Base-by-base conservation (phyloP, 257 asterid genomes). In the Solanum medicagineum region DNA sequence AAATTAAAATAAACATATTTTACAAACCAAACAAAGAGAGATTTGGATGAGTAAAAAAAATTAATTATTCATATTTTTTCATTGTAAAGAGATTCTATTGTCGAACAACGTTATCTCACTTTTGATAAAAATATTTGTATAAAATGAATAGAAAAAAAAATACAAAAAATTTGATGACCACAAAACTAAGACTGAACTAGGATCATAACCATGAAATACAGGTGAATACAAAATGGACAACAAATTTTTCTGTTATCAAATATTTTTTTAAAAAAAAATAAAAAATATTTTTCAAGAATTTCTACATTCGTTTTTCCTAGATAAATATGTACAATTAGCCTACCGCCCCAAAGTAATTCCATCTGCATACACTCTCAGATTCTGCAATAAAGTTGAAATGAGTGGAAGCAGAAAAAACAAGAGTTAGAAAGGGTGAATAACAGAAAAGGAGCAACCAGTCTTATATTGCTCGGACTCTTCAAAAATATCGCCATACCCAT, bases 271-370 rank as follows among this genome's bases (percentile, higher is more conserved):
- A 12, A 82, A 83, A 59, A 57, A 81, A 9, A 59, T 15, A 40
- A 42, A 15, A 51, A 74, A 24, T 12, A 26, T n/a, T 36, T 32
- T 65, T 19, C 63, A 84, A 75, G 81, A 36, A 84, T 85, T 65
- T 70, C 66, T 54, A 74, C 88, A 84, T 77, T 83, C 55, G 68
- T 54, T 56, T 85, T 56, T 84, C 74, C 83, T 81, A 75, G 6
- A 44, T 49, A 83, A 84, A 88, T 87, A 90, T 87, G 85, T 86
- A 88, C 91, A 87, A 81, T 83, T 83, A 54, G 70, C 84, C 81
- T 81, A 87, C 88, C 8, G 47, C 49, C 17, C 83, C 83, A 29
- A 79, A 54, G 83, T 60, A 32, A 79, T 56, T 84, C 49, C 47
- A 85, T 77, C 69, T 85, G 85, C 86, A 57, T 45, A 36, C 54